phyloP scores from a whole-genome alignment of 1,139 yeast genomes.

The Ogataea hybrid region DNA sequence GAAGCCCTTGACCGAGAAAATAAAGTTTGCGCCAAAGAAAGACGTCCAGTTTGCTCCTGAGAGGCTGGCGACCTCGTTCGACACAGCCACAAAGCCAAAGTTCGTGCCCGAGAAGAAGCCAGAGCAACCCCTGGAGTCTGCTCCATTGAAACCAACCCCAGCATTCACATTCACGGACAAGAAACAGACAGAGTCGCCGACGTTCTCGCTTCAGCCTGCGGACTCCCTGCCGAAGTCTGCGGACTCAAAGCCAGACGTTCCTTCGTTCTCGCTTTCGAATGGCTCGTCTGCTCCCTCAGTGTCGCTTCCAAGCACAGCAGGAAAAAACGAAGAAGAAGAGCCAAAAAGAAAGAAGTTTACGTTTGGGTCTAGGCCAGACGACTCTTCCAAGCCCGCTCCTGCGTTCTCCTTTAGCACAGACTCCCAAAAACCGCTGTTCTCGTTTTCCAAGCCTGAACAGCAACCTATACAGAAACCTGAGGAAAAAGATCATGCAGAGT shows the following conservation, averaged over 20 bases:
- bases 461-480: not conserved
- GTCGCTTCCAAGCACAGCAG: not conserved
- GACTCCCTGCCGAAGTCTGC: not conserved
- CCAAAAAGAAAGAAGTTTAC: conserved; percentile 6
- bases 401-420: conserved; percentile 12
- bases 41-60: conserved; percentile 17
- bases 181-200: conserved; percentile 14
- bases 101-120: conserved; percentile 10
- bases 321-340: conserved; percentile 3
- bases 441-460: conserved; percentile 1
- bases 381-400: conserved; percentile 15
- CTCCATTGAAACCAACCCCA: conserved; percentile 5
- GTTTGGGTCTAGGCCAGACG: conserved; percentile 7
- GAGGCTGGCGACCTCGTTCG: conserved; percentile 11
- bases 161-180: conserved; percentile 3
- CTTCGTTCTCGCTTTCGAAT: conserved; percentile 13
- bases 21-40: conserved; percentile 22
- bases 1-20: conserved; percentile 21
- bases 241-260: not conserved
- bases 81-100: conserved; percentile 22
- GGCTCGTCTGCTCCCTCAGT: not conserved
- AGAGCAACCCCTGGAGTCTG: not conserved
- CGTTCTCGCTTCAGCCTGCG: conserved; percentile 19
- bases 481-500: not conserved
- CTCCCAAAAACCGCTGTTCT: not conserved